phyloP scores from a whole-genome alignment of 768 basidiomycete species.

The Termitomyces sp. region DNA sequence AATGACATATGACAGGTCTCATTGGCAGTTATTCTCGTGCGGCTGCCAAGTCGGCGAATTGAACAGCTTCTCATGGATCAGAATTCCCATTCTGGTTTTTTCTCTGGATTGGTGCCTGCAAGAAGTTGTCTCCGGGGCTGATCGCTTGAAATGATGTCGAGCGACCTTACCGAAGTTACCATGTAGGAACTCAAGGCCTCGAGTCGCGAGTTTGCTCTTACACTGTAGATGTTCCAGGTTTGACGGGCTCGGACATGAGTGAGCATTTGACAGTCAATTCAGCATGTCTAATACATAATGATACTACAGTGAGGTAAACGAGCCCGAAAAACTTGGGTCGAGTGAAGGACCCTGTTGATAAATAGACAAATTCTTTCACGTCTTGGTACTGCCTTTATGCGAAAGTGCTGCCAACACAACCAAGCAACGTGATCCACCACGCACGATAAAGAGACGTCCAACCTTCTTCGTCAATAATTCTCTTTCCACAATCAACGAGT shows the following conservation, averaged over 20 bases:
- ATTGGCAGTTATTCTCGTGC: too few species aligned
- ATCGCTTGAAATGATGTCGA: too few species aligned
- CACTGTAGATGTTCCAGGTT: too few species aligned
- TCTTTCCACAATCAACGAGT: constrained; percentile 67
- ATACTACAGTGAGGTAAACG: neutral
- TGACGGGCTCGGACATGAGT: neutral
- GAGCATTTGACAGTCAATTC: neutral
- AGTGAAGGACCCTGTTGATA: neutral
- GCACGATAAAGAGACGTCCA: constrained; percentile 68
- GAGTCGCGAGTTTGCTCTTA: neutral
- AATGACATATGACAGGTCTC: too few species aligned
- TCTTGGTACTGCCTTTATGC: constrained; percentile 20
- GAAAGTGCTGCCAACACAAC: constrained; percentile 52
- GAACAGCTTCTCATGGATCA: neutral
- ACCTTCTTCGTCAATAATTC: constrained; percentile 79
- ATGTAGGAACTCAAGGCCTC: neutral
- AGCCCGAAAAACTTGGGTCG: neutral
- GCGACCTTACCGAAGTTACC: neutral
- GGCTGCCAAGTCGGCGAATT: neutral
- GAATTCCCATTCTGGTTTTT: too few species aligned
- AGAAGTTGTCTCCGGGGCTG: too few species aligned
- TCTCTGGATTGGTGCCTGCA: neutral
- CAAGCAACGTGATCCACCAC: constrained; percentile 80
- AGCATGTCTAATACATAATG: neutral
- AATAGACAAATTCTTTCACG: neutral